phyloP scores from a whole-genome alignment of 148 eudicot genomes.

The Vaccinium macrocarpon region DNA sequence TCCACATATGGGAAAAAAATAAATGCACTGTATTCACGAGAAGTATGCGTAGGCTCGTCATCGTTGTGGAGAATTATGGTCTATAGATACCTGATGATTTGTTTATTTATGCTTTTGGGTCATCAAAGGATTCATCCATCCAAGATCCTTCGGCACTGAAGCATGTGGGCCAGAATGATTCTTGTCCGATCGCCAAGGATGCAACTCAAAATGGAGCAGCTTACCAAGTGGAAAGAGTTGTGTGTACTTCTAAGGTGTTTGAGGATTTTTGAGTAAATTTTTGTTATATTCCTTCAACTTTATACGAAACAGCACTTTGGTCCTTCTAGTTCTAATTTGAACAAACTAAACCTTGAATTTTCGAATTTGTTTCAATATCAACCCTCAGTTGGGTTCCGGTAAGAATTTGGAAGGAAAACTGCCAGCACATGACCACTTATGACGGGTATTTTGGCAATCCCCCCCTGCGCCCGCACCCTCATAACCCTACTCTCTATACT shows the following conservation, averaged over 20 bases:
- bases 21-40: neutral
- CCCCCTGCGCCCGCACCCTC: too few species aligned
- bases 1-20: neutral
- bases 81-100: conserved; percentile 13
- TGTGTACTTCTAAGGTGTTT: conserved; percentile 15
- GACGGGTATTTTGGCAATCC: too few species aligned
- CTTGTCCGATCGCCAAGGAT: neutral
- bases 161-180: conserved; percentile 13
- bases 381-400: too few species aligned
- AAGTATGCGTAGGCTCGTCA: neutral
- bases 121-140: conserved; percentile 12
- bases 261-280: neutral
- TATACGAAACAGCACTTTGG: too few species aligned
- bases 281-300: too few species aligned
- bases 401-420: too few species aligned
- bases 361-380: too few species aligned
- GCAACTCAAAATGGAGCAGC: conserved; percentile 17
- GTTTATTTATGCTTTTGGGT: conserved; percentile 1
- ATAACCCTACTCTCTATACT: too few species aligned
- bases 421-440: too few species aligned
- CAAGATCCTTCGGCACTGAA: conserved; percentile 15
- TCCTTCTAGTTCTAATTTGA: too few species aligned
- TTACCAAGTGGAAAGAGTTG: conserved; percentile 8
- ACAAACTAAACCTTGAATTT: too few species aligned
- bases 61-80: neutral